Conservation (phyloP, 176 grass and related monocot genomes). For the Ananas comosus region DNA sequence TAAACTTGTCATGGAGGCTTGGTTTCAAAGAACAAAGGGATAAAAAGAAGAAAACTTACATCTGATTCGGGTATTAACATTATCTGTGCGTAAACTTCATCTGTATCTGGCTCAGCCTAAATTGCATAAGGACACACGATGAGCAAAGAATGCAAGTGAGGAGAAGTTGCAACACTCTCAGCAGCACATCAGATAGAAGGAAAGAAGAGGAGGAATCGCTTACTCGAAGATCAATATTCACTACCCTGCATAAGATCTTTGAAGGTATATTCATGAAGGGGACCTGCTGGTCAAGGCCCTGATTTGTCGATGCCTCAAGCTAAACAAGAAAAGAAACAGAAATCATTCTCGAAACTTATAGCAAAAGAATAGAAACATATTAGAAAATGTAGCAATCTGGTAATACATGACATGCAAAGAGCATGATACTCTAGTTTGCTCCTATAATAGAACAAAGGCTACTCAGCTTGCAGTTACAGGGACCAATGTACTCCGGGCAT, state of each 20-base stretch:
- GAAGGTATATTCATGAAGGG: constrained; percentile 67
- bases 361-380: background rate
- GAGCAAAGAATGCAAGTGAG: background rate
- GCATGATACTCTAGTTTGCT: background rate
- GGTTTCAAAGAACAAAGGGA: background rate
- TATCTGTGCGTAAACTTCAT: constrained; percentile 98
- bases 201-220: constrained; percentile 15
- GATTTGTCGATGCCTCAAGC: constrained; percentile 84
- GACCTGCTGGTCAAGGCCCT: constrained; percentile 74
- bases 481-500: background rate
- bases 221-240: constrained; percentile 72
- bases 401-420: background rate
- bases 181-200: background rate
- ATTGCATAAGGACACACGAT: constrained; percentile 18
- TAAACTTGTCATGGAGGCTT: background rate
- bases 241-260: constrained; percentile 82
- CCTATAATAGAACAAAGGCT: background rate
- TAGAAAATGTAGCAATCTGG: background rate
- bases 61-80: constrained; percentile 65
- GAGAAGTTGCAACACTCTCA: constrained; percentile 1
- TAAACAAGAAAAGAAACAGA: constrained; percentile 21
- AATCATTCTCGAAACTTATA: background rate
- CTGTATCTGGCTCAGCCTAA: constrained; percentile 80
- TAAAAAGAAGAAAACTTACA: constrained; percentile 30
- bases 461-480: background rate